Conservation (phyloP, 2,329 filamentous ascomycete genomes). For the Xylogone sp. region DNA sequence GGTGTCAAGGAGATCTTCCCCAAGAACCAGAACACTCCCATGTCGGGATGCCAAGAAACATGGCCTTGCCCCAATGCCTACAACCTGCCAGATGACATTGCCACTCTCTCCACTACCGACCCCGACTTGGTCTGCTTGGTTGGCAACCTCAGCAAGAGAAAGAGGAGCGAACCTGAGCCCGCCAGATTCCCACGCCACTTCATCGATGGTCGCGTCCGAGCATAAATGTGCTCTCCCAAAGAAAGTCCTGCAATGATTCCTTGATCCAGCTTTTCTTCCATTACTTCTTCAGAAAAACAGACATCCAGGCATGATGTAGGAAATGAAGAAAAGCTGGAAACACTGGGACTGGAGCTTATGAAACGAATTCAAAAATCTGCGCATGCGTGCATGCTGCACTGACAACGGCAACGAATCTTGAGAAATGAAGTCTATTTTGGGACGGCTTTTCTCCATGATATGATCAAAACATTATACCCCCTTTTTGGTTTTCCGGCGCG, state of each 20-base stretch:
- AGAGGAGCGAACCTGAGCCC: slow-evolving; percentile 10
- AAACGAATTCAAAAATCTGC: background rate
- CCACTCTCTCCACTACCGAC: slow-evolving; percentile 49
- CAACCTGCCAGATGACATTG: slow-evolving; percentile 49
- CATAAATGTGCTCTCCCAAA: background rate
- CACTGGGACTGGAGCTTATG: background rate
- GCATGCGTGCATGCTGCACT: background rate
- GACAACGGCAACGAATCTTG: too few relatives aligned
- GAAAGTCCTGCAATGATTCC: too few relatives aligned
- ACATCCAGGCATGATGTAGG: too few relatives aligned
- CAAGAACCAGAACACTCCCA: slow-evolving; percentile 27
- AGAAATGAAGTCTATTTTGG: background rate
- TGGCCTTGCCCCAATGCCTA: slow-evolving; percentile 54
- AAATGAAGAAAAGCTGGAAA: background rate
- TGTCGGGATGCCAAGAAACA: slow-evolving; percentile 47
- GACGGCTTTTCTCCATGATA: background rate
- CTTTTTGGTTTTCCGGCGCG: too few relatives aligned
- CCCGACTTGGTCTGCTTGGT: slow-evolving; percentile 42
- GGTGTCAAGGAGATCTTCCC: slow-evolving; percentile 55
- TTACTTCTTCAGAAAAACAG: too few relatives aligned
- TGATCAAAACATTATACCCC: too few relatives aligned
- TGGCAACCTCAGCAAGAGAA: slow-evolving; percentile 18
- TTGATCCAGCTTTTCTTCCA: too few relatives aligned
- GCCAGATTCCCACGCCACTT: slow-evolving; percentile 11
- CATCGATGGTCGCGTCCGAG: slow-evolving; percentile 1